Percentiles rank a stretch among this genome's conserved stretches.
Evolutionary conservation across 1,284 basidiomycete species (phyloP).

Genomic region (Malassezia yamatoensis): DNA sequence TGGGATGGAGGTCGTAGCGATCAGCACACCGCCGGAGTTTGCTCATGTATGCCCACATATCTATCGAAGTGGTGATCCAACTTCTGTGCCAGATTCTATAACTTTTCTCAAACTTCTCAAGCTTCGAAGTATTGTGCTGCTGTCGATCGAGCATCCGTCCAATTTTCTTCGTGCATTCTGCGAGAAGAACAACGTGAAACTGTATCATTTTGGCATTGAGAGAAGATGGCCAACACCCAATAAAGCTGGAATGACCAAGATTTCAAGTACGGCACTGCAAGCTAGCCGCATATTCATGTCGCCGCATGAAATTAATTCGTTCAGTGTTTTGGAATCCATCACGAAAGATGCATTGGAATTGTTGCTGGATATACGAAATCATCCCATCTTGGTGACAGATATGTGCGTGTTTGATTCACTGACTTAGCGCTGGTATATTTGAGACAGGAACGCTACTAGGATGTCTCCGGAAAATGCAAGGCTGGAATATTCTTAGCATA

Average conservation of each 20-base stretch:
- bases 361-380: slow-evolving; percentile 24
- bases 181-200: slow-evolving; percentile 19
- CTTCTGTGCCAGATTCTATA: slow-evolving; percentile 17
- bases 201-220: slow-evolving; percentile 36
- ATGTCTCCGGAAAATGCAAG: slow-evolving; percentile 38
- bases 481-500: slow-evolving; percentile 44
- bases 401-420: slow-evolving; percentile 1
- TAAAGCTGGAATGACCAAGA: slow-evolving; percentile 12
- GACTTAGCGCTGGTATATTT: slow-evolving; percentile 30
- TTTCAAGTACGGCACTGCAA: background rate
- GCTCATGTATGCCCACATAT: slow-evolving; percentile 35
- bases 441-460: slow-evolving; percentile 39
- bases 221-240: slow-evolving; percentile 16
- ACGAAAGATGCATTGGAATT: slow-evolving; percentile 38
- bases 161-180: slow-evolving; percentile 24
- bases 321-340: slow-evolving; percentile 23
- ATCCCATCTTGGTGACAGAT: slow-evolving; percentile 39
- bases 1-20: background rate
- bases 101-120: slow-evolving; percentile 26
- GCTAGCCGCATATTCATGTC: slow-evolving; percentile 12
- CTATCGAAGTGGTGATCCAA: slow-evolving; percentile 29
- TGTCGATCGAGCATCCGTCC: slow-evolving; percentile 36
- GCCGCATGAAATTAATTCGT: slow-evolving; percentile 15
- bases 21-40: slow-evolving; percentile 31
- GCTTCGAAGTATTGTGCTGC: slow-evolving; percentile 31